Percentiles rank a stretch among this genome's conserved stretches.
phyloP scores from a whole-genome alignment of 352 stramenopile genomes.

The Pythium grandisporangium region DNA sequence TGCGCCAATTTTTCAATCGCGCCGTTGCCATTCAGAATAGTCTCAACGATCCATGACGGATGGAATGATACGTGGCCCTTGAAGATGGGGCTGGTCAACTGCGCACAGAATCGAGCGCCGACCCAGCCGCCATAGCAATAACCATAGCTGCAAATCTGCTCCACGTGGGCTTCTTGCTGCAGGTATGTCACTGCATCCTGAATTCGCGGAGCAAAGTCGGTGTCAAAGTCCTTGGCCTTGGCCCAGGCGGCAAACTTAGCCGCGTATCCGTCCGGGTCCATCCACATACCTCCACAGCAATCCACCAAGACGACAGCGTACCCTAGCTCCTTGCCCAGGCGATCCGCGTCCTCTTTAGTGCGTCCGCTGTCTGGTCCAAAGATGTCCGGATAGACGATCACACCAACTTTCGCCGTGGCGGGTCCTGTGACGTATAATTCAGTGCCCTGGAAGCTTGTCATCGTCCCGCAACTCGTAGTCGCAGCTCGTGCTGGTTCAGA shows the following conservation, averaged over 20 bases:
- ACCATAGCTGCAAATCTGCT: slow-evolving; percentile 8
- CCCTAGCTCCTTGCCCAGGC: no score
- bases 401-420: no score
- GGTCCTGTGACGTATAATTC: no score
- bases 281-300: no score
- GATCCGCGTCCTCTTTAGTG: no score
- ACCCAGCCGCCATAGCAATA: slow-evolving; percentile 18
- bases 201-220: slow-evolving; percentile 1
- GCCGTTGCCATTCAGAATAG: slow-evolving; percentile 16
- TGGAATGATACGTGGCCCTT: slow-evolving; percentile 18
- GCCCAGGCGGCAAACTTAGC: slow-evolving; percentile 8
- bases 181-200: slow-evolving; percentile 15
- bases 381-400: no score
- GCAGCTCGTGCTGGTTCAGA: no score
- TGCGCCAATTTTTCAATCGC: slow-evolving; percentile 28
- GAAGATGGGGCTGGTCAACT: slow-evolving; percentile 6
- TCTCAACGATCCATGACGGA: slow-evolving; percentile 22
- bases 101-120: slow-evolving; percentile 6
- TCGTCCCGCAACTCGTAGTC: no score
- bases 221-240: slow-evolving; percentile 7
- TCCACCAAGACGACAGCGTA: no score
- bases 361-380: no score
- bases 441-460: no score
- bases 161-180: slow-evolving; percentile 10
- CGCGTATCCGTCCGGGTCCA: slow-evolving; percentile 3